Percentiles rank a stretch among this genome's conserved stretches.
phyloP scores from a whole-genome alignment of 371 early-diverging fungal genomes.

The Nosema granulosis region DNA sequence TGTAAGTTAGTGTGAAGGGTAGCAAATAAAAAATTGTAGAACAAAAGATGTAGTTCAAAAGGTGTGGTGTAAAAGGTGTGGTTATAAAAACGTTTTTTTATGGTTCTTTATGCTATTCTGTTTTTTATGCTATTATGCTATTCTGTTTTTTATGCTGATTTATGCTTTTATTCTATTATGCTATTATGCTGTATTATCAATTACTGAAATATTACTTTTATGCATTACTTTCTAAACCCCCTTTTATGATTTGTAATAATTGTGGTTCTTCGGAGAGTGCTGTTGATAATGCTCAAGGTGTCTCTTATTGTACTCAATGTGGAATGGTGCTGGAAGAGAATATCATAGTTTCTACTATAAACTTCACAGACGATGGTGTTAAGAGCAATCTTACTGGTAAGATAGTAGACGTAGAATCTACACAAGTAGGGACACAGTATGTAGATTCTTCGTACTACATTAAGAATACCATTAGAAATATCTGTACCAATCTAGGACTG shows the following conservation, averaged over 20 bases:
- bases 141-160: too few relatives aligned
- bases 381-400: constrained; percentile 63
- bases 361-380: constrained; percentile 74
- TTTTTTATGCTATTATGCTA: too few relatives aligned
- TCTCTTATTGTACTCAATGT: constrained; percentile 65
- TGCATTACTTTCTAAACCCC: too few relatives aligned
- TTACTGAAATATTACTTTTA: too few relatives aligned
- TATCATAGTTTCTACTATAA: constrained; percentile 81
- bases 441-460: constrained; percentile 53
- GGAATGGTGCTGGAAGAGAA: constrained; percentile 84
- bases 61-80: not conserved
- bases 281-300: constrained; percentile 61
- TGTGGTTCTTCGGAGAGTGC: constrained; percentile 58
- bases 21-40: constrained; percentile 1
- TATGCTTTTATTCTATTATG: too few relatives aligned
- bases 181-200: too few relatives aligned
- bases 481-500: constrained; percentile 54
- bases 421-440: constrained; percentile 56
- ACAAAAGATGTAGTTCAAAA: not conserved
- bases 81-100: too few relatives aligned
- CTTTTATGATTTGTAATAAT: constrained; percentile 54
- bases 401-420: constrained; percentile 56
- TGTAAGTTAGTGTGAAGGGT: constrained; percentile 18
- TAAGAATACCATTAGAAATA: constrained; percentile 58
- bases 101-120: too few relatives aligned